Evolutionary conservation across 139 green algal species (phyloP).

Genomic region (Spirogloea muscicola): DNA sequence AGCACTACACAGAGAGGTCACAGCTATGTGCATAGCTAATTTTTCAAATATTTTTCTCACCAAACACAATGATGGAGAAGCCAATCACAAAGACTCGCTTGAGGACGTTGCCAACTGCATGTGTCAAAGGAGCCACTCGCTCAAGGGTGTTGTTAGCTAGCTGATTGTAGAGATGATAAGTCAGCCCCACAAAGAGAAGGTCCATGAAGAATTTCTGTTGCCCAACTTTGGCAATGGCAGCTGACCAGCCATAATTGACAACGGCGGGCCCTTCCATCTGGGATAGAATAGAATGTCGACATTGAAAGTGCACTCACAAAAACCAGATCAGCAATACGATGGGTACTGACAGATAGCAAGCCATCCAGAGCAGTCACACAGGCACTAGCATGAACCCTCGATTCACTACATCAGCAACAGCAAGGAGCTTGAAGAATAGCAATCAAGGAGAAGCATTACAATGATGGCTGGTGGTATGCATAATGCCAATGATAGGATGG

Average conservation of each 20-base stretch:
- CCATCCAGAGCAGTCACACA: no score
- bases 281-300: no score
- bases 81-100: slow-evolving; percentile 98
- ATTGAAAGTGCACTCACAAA: no score
- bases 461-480: slow-evolving; percentile 42
- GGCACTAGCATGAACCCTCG: no score
- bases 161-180: slow-evolving; percentile 99
- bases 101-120: slow-evolving; percentile 99
- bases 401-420: no score
- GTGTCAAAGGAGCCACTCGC: slow-evolving; percentile 88
- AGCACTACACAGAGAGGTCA: no score
- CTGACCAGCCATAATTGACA: slow-evolving; percentile 50
- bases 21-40: neutral
- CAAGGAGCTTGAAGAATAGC: no score
- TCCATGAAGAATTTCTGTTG: slow-evolving; percentile 73
- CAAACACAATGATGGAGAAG: slow-evolving; percentile 77
- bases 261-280: slow-evolving; percentile 70
- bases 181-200: slow-evolving; percentile 83
- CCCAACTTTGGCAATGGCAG: slow-evolving; percentile 64
- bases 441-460: no score
- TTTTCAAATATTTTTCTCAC: no score
- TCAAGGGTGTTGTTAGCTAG: slow-evolving; percentile 97
- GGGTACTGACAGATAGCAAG: no score
- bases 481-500: slow-evolving; percentile 88
- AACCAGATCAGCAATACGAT: no score